A percentile compares a stretch with the other conserved stretches of the same genome.
phyloP scores from a whole-genome alignment of 1,139 yeast genomes.

The Spathaspora sp. region DNA sequence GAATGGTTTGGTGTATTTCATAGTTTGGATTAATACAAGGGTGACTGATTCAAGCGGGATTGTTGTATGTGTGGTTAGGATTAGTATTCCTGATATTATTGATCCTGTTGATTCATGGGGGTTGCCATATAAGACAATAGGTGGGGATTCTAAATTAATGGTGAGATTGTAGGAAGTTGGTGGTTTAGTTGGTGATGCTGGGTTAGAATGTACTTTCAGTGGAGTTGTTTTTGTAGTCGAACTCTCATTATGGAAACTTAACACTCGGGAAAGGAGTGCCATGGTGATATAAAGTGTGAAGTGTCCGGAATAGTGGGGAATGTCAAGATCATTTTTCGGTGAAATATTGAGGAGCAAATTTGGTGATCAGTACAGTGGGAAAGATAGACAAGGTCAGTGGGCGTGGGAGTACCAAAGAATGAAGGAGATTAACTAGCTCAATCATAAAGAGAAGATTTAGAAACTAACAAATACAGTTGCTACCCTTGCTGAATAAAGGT shows the following conservation, averaged over 20 bases:
- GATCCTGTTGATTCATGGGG: conserved; percentile 84
- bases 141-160: conserved; percentile 84
- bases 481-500: too few relatives aligned
- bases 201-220: conserved; percentile 2
- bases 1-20: conserved; percentile 66
- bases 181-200: neutral
- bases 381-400: too few relatives aligned
- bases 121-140: conserved; percentile 78
- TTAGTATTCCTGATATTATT: conserved; percentile 71
- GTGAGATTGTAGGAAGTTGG: conserved; percentile 29
- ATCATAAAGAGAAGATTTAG: too few relatives aligned
- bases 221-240: neutral
- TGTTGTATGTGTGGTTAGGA: conserved; percentile 13
- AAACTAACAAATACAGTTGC: too few relatives aligned
- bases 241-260: conserved; percentile 10
- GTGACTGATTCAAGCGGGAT: conserved; percentile 55
- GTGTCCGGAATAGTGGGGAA: neutral
- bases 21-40: conserved; percentile 67
- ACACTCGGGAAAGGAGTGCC: conserved; percentile 14
- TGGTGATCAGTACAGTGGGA: too few relatives aligned
- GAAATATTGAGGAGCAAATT: too few relatives aligned
- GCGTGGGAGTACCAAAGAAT: too few relatives aligned
- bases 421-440: too few relatives aligned
- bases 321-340: neutral
- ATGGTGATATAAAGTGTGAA: conserved; percentile 4